A percentile compares a stretch with the other conserved stretches of the same genome.
phyloP scores from a whole-genome alignment of 345 rosid species.

The Lagerstroemia speciosa region DNA sequence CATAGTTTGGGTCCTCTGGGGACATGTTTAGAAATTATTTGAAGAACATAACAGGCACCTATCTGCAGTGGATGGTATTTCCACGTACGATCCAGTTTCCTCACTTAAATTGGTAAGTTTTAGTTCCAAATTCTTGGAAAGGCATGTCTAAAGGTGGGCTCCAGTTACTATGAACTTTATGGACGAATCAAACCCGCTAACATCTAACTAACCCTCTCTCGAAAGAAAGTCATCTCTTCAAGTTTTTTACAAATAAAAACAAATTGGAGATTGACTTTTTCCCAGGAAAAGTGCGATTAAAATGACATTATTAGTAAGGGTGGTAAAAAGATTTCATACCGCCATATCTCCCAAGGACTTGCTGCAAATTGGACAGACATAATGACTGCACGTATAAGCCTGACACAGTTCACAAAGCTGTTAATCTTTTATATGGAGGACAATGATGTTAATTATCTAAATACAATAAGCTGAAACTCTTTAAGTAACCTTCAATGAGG shows the following conservation, averaged over 20 bases:
- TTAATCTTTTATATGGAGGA: background rate
- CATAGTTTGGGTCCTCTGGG: background rate
- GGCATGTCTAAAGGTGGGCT: background rate
- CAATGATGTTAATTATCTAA: background rate
- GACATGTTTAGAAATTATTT: background rate
- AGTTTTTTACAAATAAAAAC: background rate
- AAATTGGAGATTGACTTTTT: background rate
- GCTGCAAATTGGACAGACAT: constrained; percentile 87
- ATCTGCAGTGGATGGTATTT: no score
- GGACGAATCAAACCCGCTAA: background rate
- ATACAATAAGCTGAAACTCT: background rate
- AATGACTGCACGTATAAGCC: constrained; percentile 95
- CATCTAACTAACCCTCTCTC: background rate
- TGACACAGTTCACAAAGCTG: constrained; percentile 10
- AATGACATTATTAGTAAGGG: background rate
- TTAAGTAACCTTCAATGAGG: background rate
- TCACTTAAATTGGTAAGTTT: background rate
- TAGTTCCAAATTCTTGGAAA: background rate
- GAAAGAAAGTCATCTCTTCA: background rate
- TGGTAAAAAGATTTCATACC: constrained; percentile 30
- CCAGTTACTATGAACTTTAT: background rate
- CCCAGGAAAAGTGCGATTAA: background rate
- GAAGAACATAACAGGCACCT: no score
- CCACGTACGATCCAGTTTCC: background rate
- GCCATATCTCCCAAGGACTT: constrained; percentile 96